phyloP scores from a whole-genome alignment of 2,329 filamentous ascomycete genomes.

The Sporothrix curviconia region DNA sequence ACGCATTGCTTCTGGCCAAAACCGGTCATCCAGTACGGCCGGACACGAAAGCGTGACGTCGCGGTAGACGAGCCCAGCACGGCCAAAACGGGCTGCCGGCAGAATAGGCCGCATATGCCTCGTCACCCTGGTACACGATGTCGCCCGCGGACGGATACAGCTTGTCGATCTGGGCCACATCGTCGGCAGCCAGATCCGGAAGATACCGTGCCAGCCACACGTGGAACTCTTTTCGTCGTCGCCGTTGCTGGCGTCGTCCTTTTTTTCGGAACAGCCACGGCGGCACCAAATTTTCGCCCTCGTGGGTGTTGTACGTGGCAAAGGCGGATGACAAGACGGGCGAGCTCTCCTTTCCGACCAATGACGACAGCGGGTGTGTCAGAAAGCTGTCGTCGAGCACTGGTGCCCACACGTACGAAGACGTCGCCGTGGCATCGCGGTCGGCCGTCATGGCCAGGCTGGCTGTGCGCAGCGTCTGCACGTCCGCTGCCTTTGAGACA shows the following conservation, averaged over 20 bases:
- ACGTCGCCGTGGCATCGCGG: conserved; percentile 45
- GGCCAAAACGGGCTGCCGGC: conserved; percentile 38
- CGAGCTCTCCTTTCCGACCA: conserved; percentile 21
- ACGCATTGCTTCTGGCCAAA: conserved; percentile 35
- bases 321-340: conserved; percentile 36
- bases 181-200: conserved; percentile 36
- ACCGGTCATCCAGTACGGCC: conserved; percentile 49
- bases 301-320: conserved; percentile 56
- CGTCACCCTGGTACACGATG: conserved; percentile 37
- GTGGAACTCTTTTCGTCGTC: conserved; percentile 39
- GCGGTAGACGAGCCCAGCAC: conserved; percentile 51
- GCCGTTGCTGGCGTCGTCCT: conserved; percentile 25
- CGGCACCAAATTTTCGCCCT: conserved; percentile 57
- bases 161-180: conserved; percentile 34
- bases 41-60: conserved; percentile 56
- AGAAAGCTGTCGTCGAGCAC: conserved; percentile 53
- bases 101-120: conserved; percentile 31
- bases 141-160: conserved; percentile 43
- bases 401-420: conserved; percentile 53
- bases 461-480: conserved; percentile 48
- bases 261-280: conserved; percentile 33
- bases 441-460: conserved; percentile 40
- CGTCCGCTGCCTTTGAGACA: conserved; percentile 50
- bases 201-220: conserved; percentile 49
- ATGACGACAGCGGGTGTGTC: conserved; percentile 36